These are phyloP conservation scores for Psilocybe cubensis DNA, from an alignment of 768 basidiomycete species.

Conservation along the genomic window DNA sequence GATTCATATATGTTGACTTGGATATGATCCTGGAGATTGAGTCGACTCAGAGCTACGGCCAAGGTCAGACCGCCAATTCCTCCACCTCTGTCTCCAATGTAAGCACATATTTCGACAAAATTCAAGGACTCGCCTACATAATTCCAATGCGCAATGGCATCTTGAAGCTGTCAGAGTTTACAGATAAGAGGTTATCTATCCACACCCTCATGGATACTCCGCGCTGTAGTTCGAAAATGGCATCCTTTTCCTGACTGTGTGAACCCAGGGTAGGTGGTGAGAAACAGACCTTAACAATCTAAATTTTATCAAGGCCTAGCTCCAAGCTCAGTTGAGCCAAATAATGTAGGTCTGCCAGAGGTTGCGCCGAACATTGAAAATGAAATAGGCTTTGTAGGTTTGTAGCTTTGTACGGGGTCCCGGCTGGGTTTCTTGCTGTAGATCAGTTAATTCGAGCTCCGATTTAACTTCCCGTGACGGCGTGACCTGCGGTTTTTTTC, in stretches of 20 bases:
- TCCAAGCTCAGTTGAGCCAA: too few species aligned
- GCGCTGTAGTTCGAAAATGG: neutral
- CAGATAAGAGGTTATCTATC: neutral
- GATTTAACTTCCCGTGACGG: too few species aligned
- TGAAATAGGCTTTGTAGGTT: too few species aligned
- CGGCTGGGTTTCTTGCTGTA: too few species aligned
- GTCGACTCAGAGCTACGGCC: constrained; percentile 24
- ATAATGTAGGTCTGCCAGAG: too few species aligned
- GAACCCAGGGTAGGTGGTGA: too few species aligned
- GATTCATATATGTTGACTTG: constrained; percentile 45
- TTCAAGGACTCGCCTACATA: constrained; percentile 10
- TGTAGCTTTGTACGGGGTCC: too few species aligned
- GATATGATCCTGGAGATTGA: constrained; percentile 27
- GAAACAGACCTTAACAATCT: too few species aligned
- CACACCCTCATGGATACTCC: neutral
- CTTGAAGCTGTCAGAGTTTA: neutral
- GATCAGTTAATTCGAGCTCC: too few species aligned
- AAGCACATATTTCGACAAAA: neutral
- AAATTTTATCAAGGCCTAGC: too few species aligned
- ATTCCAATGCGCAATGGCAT: constrained; percentile 18
- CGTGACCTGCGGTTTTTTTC: too few species aligned
- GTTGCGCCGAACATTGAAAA: too few species aligned
- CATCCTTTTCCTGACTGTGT: neutral
- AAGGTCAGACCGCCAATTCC: constrained; percentile 33
- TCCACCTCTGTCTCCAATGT: constrained; percentile 23